These are phyloP conservation scores for Leptodermis oblonga DNA, from an alignment of 257 asterid genomes.

Conservation along the genomic window DNA sequence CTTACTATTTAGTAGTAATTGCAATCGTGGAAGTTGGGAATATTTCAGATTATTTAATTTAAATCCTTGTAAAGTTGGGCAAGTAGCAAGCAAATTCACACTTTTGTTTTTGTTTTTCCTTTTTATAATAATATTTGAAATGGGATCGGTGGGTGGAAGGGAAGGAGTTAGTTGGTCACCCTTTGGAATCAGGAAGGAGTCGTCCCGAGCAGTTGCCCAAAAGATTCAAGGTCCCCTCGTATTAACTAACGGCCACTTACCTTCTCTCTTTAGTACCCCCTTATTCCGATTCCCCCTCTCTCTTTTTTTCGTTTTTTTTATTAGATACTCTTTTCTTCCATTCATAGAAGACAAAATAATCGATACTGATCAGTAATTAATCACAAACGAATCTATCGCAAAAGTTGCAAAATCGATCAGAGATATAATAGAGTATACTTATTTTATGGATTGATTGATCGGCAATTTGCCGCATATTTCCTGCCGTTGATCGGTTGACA, in stretches of 20 bases:
- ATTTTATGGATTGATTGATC: background rate
- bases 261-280: background rate
- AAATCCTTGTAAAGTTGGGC: background rate
- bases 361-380: too few species aligned
- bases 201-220: background rate
- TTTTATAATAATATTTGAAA: too few species aligned
- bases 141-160: too few species aligned
- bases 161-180: constrained; percentile 18
- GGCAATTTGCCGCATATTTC: constrained; percentile 10
- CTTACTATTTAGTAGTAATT: background rate
- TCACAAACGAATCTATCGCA: too few species aligned
- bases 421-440: too few species aligned
- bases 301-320: background rate
- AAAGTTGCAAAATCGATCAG: too few species aligned
- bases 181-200: constrained; percentile 39
- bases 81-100: constrained; percentile 2
- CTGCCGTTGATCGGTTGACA: too few species aligned
- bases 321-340: too few species aligned
- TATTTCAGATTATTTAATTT: background rate
- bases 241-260: constrained; percentile 32
- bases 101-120: too few species aligned
- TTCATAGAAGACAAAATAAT: too few species aligned
- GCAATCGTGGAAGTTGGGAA: background rate
- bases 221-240: constrained; percentile 36
- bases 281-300: background rate